These are phyloP conservation scores for Trichosporon sp. DNA, from an alignment of 1,284 basidiomycete genomes.

Conservation along the genomic window DNA sequence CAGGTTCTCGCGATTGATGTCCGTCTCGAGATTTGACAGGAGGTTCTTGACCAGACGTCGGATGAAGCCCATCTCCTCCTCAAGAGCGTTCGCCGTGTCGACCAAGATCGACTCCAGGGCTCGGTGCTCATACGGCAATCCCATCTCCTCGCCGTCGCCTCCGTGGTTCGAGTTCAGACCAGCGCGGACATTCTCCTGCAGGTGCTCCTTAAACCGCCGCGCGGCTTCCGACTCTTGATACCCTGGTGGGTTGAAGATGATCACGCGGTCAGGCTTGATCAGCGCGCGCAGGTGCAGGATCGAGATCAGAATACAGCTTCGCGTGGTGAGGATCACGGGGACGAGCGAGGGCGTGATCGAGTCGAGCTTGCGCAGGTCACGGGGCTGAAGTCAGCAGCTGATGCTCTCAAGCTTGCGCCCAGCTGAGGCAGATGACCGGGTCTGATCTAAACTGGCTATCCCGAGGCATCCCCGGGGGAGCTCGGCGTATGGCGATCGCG, in stretches of 20 bases:
- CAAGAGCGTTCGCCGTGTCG: conserved; percentile 79
- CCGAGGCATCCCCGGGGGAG: too few relatives aligned
- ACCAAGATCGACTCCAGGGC: conserved; percentile 84
- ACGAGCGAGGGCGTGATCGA: conserved; percentile 69
- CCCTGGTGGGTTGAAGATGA: conserved; percentile 87
- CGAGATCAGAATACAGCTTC: conserved; percentile 85
- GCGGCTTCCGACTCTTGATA: conserved; percentile 77
- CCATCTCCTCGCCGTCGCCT: conserved; percentile 23
- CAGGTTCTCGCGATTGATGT: conserved; percentile 88
- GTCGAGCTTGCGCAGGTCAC: conserved; percentile 95
- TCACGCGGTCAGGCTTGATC: conserved; percentile 85
- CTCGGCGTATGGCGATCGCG: too few relatives aligned
- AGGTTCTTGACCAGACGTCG: conserved; percentile 75
- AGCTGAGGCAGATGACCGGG: too few relatives aligned
- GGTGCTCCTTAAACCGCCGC: conserved; percentile 78
- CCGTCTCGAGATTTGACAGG: conserved; percentile 83
- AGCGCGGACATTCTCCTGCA: conserved; percentile 59
- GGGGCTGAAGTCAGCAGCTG: conserved; percentile 61
- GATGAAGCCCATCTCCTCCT: conserved; percentile 88
- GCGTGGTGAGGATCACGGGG: conserved; percentile 84
- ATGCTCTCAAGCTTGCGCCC: too few relatives aligned
- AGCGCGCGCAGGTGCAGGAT: conserved; percentile 90
- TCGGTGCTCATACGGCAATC: conserved; percentile 78
- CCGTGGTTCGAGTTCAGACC: conserved; percentile 18
- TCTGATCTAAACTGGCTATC: too few relatives aligned